Evolutionary conservation across 495 filamentous ascomycete species (phyloP), one percentile per base, ranked within the genome.

Genomic region (Hypomontagnella submonticulosa): DNA sequence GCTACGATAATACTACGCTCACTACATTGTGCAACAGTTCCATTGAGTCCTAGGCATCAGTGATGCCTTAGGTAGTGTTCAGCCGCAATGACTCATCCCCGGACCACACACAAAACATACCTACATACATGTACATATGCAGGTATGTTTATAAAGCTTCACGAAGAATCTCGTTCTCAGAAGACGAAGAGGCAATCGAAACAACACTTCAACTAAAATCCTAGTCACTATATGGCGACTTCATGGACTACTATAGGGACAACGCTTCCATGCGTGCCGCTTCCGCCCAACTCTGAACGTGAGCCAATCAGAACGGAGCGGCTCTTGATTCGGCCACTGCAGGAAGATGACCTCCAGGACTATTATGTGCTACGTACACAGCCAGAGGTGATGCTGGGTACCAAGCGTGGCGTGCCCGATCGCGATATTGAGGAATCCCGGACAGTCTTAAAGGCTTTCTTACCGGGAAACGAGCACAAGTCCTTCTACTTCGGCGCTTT

Each of bases 321-420:
- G 27, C 73, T 84, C 15, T 51, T 80, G 44, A 61, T 84, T 46
- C 79, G 81, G 7, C 66, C 75, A 5, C 57, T 76, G 20, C 30
- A 15, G 15, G 27, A 71, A 9, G 62, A 69, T 13, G 81, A 82
- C 40, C 44, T 81, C 4, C 30, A 62, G 4, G 67, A 56, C 12
- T 50, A 80, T 12, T 73, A 79, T 38, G 51, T 41, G 9, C 61
- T 84, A n/a, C 79, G 81, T 33, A 74, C 67, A 13, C 76, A 83
- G 63, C 73, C 76, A 5, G 80, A 80, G 63, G 79, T 80, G 16
- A 83, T 83, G 81, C 59, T 44, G 13, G 79, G 76, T 71, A 82
- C 78, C 1, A 47, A 19, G 0, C 33, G 36, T 6, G 75, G 77
- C 9, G 59, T 53, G n/a, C 62, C 71, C 4, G 80, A 84, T 52